Base-by-base conservation (phyloP, 495 filamentous ascomycete species). In the Pyronema domesticum region DNA sequence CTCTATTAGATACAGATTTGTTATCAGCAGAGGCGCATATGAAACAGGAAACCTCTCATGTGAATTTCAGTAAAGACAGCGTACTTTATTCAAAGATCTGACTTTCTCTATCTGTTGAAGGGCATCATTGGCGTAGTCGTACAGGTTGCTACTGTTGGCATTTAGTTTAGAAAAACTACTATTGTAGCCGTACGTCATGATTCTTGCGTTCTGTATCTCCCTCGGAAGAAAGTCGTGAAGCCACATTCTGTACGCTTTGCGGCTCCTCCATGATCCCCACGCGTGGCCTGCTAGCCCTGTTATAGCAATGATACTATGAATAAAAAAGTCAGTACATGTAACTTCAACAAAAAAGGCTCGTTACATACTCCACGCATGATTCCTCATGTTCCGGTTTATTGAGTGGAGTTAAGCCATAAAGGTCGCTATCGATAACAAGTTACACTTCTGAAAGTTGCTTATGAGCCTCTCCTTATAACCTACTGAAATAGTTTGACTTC, bases 111-210 rank as follows among this genome's bases (percentile, higher is more conserved):
- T 19, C 19, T 47, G 30, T 23, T 60, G 36, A n/a, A 57, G 42
- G 30, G 57, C 50, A 6, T 34, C 51, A 11, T 55, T 49, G 46
- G 49, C 37, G 34, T 54, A 50, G 13, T 60, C 58, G 10, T 37
- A 37, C 11, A 60, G 37, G 44, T 60, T 47, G 1, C 42, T 37
- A 11, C 46, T n/a, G n/a, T n/a, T n/a, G n/a, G n/a, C 45, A 44
- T 52, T 51, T 13, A 39, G 13, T 23, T 58, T 23, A 46, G 19
- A 43, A 10, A 60, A 37, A 33, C 55, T 57, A 3, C 46, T 48
- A 34, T 67, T 54, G 18, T 70, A 69, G 1, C 67, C 63, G 39
- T 57, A 68, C 0, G 58, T 66, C 49, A 68, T 46, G 40, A 68
- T 61, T 1, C 65, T 51, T 18, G 61, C 48, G 35, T 49, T 54